phyloP scores from a whole-genome alignment of 176 grass and related monocot genomes.

The Carex pumila region DNA sequence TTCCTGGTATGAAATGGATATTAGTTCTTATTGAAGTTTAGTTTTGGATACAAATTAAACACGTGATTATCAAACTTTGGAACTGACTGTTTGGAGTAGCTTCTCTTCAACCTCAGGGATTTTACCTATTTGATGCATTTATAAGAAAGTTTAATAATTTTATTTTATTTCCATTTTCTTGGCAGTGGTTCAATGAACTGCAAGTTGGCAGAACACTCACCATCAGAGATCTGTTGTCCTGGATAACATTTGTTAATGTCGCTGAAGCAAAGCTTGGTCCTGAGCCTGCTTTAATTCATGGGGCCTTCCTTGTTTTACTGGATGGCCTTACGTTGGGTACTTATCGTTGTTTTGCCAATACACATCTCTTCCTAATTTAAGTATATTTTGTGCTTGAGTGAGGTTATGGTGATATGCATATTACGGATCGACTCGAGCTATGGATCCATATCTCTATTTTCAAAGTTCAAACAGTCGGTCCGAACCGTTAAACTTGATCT shows the following conservation, averaged over 20 bases:
- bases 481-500: too few relatives aligned
- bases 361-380: neutral
- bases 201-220: conserved; percentile 65
- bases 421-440: too few relatives aligned
- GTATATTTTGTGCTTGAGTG: neutral
- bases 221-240: conserved; percentile 77
- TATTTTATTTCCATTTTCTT: conserved; percentile 13
- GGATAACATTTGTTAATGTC: conserved; percentile 81
- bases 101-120: neutral
- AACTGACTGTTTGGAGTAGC: neutral
- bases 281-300: conserved; percentile 68
- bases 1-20: neutral
- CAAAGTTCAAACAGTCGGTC: too few relatives aligned
- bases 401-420: too few relatives aligned
- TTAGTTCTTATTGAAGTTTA: neutral
- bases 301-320: conserved; percentile 79
- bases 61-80: neutral
- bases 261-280: conserved; percentile 51
- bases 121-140: neutral
- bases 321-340: conserved; percentile 84
- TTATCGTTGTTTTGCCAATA: neutral
- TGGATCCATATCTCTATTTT: too few relatives aligned
- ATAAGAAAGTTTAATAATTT: neutral
- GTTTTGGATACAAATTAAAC: neutral
- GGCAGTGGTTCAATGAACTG: conserved; percentile 82